Conservation (phyloP, 78 protist genomes). For the Chrysochromulina parva region DNA sequence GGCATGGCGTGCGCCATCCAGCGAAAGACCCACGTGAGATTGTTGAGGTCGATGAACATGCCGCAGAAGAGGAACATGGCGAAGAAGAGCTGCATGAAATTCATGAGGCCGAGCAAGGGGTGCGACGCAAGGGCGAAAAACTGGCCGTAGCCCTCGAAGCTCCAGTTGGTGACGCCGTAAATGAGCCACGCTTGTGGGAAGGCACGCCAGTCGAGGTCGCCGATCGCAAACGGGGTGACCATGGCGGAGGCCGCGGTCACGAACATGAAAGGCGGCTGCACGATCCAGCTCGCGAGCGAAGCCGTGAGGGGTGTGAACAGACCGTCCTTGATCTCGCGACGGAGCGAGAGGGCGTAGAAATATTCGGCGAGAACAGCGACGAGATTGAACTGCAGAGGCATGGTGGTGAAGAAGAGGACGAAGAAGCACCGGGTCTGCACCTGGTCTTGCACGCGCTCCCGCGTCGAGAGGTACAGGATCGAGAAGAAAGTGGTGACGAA, state of each 20-base stretch:
- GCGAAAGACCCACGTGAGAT: too few relatives aligned
- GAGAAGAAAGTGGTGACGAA: not conserved
- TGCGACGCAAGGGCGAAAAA: not conserved
- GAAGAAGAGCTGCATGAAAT: not conserved
- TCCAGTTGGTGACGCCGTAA: not conserved
- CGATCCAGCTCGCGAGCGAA: not conserved
- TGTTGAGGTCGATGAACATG: not conserved
- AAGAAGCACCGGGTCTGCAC: not conserved
- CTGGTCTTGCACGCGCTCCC: not conserved
- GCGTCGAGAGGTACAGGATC: not conserved
- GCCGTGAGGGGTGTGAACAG: not conserved
- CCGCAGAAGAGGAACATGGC: not conserved
- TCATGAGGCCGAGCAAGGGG: not conserved
- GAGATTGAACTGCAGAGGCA: not conserved
- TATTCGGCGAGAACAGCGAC: not conserved
- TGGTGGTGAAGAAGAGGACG: not conserved
- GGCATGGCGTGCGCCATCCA: too few relatives aligned
- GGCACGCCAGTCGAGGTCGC: not conserved
- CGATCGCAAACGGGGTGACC: not conserved
- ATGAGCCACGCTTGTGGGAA: not conserved
- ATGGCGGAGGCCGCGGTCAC: not conserved
- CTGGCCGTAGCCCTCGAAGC: too few relatives aligned
- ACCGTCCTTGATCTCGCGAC: constrained; percentile 30
- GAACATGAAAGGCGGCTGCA: not conserved
- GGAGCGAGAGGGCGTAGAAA: not conserved